phyloP scores from a whole-genome alignment of 805 yeast species.

The Diddensiella transvaalensis region DNA sequence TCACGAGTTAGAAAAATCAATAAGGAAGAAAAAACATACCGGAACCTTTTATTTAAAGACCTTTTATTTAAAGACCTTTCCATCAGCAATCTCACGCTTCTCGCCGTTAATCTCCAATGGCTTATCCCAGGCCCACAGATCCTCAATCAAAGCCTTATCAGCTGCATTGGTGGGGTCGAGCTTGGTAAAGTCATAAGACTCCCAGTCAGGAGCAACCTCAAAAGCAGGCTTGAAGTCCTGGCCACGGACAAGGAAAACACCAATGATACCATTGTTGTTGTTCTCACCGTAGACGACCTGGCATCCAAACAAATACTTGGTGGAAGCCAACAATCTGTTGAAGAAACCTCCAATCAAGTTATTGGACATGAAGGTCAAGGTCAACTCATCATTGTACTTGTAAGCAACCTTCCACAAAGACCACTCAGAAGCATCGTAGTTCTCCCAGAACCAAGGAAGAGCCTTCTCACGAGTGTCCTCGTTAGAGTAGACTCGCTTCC shows the following conservation, averaged over 20 bases:
- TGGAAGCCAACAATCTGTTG: slow-evolving; percentile 87
- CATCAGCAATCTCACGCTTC: slow-evolving; percentile 86
- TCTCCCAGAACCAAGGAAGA: slow-evolving; percentile 97
- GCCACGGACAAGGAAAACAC: slow-evolving; percentile 94
- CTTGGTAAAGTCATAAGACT: slow-evolving; percentile 80
- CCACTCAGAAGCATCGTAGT: slow-evolving; percentile 89
- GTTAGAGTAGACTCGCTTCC: slow-evolving; percentile 96
- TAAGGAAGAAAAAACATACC: slow-evolving; percentile 2
- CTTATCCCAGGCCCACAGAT: slow-evolving; percentile 98
- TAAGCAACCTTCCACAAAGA: slow-evolving; percentile 92
- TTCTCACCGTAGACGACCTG: slow-evolving; percentile 96
- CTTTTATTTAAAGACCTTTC: slow-evolving; percentile 89
- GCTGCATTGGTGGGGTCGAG: slow-evolving; percentile 75
- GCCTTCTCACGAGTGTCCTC: slow-evolving; percentile 90
- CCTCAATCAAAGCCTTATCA: slow-evolving; percentile 74
- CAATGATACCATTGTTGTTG: slow-evolving; percentile 96
- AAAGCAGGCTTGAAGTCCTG: slow-evolving; percentile 88
- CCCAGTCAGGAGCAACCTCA: slow-evolving; percentile 99
- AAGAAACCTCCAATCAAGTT: slow-evolving; percentile 97
- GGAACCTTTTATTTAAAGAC: neutral
- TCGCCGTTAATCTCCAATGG: slow-evolving; percentile 80
- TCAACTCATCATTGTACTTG: slow-evolving; percentile 97
- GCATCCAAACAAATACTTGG: slow-evolving; percentile 91
- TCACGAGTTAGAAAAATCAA: neutral
- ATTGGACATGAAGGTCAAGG: slow-evolving; percentile 96